Conservation (phyloP, 768 basidiomycete species). For the Tulasnella sp. region DNA sequence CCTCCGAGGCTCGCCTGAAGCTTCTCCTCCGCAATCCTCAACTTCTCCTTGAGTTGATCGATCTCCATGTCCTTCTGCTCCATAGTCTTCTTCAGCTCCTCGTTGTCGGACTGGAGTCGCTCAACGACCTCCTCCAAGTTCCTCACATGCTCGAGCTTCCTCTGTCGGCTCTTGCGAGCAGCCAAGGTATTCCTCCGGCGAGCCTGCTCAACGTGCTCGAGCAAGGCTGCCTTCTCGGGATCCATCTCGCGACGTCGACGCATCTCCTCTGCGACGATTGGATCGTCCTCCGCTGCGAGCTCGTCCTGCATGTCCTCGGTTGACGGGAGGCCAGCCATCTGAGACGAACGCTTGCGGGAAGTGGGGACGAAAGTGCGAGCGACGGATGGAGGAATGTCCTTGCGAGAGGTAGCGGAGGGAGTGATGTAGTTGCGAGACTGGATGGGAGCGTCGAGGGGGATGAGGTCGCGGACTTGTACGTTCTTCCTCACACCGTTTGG, state of each 20-base stretch:
- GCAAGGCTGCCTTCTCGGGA: constrained; percentile 42
- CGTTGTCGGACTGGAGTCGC: constrained; percentile 27
- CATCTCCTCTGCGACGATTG: constrained; percentile 47
- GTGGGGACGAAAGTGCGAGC: constrained; percentile 28
- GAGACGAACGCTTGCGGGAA: constrained; percentile 46
- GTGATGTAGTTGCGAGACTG: constrained; percentile 74
- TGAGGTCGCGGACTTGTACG: constrained; percentile 62
- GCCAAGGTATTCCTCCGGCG: constrained; percentile 84
- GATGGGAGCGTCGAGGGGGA: constrained; percentile 76
- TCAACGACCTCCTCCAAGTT: constrained; percentile 56
- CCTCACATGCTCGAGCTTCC: constrained; percentile 70
- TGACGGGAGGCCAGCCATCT: constrained; percentile 44
- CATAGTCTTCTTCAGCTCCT: not conserved
- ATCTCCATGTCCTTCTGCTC: constrained; percentile 10
- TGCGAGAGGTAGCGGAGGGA: constrained; percentile 76
- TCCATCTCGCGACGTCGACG: constrained; percentile 45
- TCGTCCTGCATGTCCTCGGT: constrained; percentile 45
- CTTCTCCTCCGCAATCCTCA: not conserved
- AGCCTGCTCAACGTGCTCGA: constrained; percentile 65
- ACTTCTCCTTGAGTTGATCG: constrained; percentile 13
- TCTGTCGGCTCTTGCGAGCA: constrained; percentile 74
- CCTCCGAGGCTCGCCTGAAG: not conserved
- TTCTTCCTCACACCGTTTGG: constrained; percentile 71
- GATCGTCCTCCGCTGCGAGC: constrained; percentile 44
- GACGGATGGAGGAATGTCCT: constrained; percentile 71